These are phyloP conservation scores for Wickerhamomyces sydowiorum DNA, from an alignment of 805 yeast genomes.

Conservation along the genomic window DNA sequence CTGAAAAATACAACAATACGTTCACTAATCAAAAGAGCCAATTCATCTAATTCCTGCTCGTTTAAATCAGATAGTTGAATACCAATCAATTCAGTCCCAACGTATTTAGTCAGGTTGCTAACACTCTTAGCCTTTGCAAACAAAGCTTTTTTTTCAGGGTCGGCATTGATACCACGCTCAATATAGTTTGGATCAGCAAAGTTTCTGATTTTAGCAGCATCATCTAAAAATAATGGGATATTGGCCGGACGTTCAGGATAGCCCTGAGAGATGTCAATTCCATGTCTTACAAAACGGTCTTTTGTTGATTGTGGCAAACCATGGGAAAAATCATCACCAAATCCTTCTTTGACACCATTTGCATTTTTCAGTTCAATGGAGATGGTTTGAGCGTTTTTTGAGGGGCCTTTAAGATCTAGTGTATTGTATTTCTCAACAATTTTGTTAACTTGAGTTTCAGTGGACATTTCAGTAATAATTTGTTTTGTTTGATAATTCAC, in stretches of 20 bases:
- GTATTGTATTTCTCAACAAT: neutral
- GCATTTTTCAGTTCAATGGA: neutral
- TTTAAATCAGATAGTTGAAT: slow-evolving; percentile 35
- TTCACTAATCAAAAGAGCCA: slow-evolving; percentile 41
- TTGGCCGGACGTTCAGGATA: slow-evolving; percentile 32
- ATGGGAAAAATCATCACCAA: neutral
- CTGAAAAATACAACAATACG: slow-evolving; percentile 45
- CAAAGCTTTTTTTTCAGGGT: slow-evolving; percentile 35
- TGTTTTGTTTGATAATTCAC: too few species aligned
- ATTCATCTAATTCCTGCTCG: slow-evolving; percentile 39
- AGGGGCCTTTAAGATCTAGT: neutral
- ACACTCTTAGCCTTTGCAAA: slow-evolving; percentile 36
- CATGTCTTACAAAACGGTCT: slow-evolving; percentile 26
- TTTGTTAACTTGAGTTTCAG: neutral
- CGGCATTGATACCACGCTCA: slow-evolving; percentile 32
- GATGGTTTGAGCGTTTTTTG: neutral
- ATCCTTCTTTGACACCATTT: neutral
- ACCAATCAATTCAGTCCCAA: slow-evolving; percentile 46
- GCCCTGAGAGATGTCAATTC: slow-evolving; percentile 32
- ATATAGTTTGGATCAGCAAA: slow-evolving; percentile 26
- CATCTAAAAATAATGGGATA: slow-evolving; percentile 36
- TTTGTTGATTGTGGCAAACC: slow-evolving; percentile 22
- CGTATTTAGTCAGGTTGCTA: slow-evolving; percentile 34
- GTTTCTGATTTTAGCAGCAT: slow-evolving; percentile 31
- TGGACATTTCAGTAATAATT: neutral